phyloP scores from a whole-genome alignment of 1,139 yeast species.

The Suhomyces atakaporum region DNA sequence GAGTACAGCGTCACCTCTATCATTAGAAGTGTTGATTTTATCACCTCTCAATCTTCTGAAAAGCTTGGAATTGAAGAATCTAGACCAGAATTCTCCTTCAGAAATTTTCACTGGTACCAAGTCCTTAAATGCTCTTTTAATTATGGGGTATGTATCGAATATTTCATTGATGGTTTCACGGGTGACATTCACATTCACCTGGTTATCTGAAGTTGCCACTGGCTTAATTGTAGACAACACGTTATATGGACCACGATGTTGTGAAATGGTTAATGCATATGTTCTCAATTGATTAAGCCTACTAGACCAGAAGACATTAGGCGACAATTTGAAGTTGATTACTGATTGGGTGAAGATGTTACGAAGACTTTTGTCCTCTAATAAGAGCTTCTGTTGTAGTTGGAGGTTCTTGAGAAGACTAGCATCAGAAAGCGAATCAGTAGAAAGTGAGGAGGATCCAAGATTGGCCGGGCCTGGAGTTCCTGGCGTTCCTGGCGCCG shows the following conservation, averaged over 20 bases:
- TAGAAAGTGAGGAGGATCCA: constrained; percentile 11
- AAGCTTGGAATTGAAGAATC: constrained; percentile 87
- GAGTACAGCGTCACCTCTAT: constrained; percentile 79
- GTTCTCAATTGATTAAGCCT: constrained; percentile 79
- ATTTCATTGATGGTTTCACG: constrained; percentile 88
- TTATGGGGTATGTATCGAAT: constrained; percentile 90
- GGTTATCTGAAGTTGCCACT: constrained; percentile 84
- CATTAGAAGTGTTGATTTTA: constrained; percentile 64
- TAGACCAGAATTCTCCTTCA: constrained; percentile 96
- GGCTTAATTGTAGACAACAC: constrained; percentile 93
- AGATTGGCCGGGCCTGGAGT: constrained; percentile 3
- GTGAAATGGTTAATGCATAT: constrained; percentile 79
- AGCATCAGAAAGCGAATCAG: constrained; percentile 36
- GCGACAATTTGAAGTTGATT: constrained; percentile 72
- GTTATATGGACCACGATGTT: constrained; percentile 90
- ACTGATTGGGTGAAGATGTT: constrained; percentile 86
- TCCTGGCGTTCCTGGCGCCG: constrained; percentile 7
- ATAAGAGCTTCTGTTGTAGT: constrained; percentile 74
- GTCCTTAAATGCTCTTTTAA: constrained; percentile 86
- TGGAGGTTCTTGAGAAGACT: constrained; percentile 64
- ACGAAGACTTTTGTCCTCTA: constrained; percentile 70
- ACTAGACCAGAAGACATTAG: constrained; percentile 86
- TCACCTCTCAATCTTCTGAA: constrained; percentile 91
- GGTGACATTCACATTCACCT: constrained; percentile 89
- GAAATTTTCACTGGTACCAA: constrained; percentile 77